Evolutionary conservation across 2,329 filamentous ascomycete genomes (phyloP).

Genomic region (Sporothrix euskadiensis): DNA sequence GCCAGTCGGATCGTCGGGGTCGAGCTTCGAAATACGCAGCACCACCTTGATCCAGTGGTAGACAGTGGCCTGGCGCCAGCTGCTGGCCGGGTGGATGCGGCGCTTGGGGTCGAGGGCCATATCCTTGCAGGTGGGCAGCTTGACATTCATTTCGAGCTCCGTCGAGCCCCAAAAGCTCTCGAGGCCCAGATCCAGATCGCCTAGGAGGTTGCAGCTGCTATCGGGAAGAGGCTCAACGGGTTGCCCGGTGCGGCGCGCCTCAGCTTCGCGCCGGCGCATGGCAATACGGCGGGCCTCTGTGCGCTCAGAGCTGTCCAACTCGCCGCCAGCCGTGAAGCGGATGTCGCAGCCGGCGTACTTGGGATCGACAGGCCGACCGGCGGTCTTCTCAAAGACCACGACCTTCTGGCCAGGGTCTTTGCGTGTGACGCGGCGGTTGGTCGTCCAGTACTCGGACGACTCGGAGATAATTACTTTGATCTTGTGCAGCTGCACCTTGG

Average conservation of each 20-base stretch:
- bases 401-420: conserved; percentile 84
- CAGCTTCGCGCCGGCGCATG: conserved; percentile 53
- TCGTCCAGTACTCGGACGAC: conserved; percentile 87
- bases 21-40: conserved; percentile 83
- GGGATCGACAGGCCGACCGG: conserved; percentile 72
- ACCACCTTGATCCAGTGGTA: conserved; percentile 98
- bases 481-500: conserved; percentile 90
- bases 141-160: conserved; percentile 92
- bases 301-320: conserved; percentile 58
- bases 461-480: conserved; percentile 91
- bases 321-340: conserved; percentile 75
- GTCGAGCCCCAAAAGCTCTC: conserved; percentile 81
- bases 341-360: conserved; percentile 75
- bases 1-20: conserved; percentile 70
- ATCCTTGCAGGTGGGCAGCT: conserved; percentile 83
- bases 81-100: conserved; percentile 83
- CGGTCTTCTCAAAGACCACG: conserved; percentile 81
- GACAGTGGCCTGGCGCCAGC: conserved; percentile 90
- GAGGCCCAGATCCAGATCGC: conserved; percentile 69
- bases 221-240: conserved; percentile 50
- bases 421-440: conserved; percentile 78
- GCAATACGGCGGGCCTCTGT: conserved; percentile 52
- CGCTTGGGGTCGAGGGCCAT: conserved; percentile 71
- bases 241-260: conserved; percentile 49
- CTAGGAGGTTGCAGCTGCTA: conserved; percentile 70